phyloP scores from a whole-genome alignment of 148 eudicot genomes.

The Rhododendron kiyosumense region DNA sequence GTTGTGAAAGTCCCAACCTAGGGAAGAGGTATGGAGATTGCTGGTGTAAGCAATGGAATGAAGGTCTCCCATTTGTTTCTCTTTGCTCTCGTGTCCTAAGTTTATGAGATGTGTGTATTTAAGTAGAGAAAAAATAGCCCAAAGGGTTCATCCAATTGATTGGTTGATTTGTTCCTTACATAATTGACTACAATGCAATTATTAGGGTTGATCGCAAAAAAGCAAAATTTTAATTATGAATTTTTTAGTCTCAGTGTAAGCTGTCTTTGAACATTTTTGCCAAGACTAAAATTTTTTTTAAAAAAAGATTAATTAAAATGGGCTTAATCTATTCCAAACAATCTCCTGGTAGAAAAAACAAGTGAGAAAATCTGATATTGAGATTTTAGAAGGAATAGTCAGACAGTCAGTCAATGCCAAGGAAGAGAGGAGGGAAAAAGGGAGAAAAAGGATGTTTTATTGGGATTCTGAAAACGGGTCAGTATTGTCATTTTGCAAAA shows the following conservation, averaged over 20 bases:
- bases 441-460: slow-evolving; percentile 9
- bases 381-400: slow-evolving; percentile 17
- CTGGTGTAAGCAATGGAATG: slow-evolving; percentile 33
- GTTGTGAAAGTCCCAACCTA: slow-evolving; percentile 29
- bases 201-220: rapidly evolving
- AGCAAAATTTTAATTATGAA: too few species aligned
- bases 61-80: slow-evolving; percentile 32
- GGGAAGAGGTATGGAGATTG: slow-evolving; percentile 23
- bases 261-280: too few species aligned
- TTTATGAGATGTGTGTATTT: slow-evolving; percentile 5
- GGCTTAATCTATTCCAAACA: too few species aligned
- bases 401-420: slow-evolving; percentile 27
- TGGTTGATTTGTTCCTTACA: too few species aligned
- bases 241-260: too few species aligned
- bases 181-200: too few species aligned
- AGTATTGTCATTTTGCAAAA: slow-evolving; percentile 4
- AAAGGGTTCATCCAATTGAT: too few species aligned
- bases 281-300: too few species aligned
- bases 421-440: background rate
- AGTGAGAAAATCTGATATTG: background rate
- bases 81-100: background rate
- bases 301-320: too few species aligned
- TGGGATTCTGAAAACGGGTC: slow-evolving; percentile 37
- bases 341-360: too few species aligned
- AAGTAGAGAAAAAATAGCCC: background rate